Percentiles rank a stretch among this genome's conserved stretches.
phyloP scores from a whole-genome alignment of 495 filamentous ascomycete genomes.

The Choiromyces venosus region DNA sequence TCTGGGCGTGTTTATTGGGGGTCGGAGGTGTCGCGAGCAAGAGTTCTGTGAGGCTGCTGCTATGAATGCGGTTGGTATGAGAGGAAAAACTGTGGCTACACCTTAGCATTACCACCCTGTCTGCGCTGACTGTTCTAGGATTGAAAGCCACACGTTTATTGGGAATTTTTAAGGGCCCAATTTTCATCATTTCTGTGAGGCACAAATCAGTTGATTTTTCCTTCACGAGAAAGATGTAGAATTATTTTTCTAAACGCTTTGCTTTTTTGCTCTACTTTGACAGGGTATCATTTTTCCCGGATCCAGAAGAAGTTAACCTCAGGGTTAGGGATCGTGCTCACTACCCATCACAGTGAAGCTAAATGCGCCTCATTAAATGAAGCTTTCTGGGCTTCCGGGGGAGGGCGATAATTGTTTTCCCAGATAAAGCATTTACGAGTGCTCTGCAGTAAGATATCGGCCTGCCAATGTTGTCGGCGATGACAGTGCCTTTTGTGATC shows the following conservation, averaged over 20 bases:
- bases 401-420: neutral
- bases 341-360: neutral
- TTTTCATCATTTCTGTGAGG: neutral
- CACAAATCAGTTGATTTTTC: neutral
- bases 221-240: neutral
- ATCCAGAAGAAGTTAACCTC: neutral
- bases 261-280: neutral
- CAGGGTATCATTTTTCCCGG: neutral
- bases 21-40: constrained; percentile 8
- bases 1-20: constrained; percentile 6
- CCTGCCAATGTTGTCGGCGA: neutral
- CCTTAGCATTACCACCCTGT: neutral
- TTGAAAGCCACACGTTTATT: neutral
- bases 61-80: constrained; percentile 13
- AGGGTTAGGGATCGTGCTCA: neutral
- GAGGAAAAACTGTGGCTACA: neutral
- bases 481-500: too few species aligned
- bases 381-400: neutral
- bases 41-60: constrained; percentile 9
- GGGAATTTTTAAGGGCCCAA: neutral
- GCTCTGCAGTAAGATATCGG: neutral
- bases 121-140: neutral
- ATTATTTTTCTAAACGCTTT: neutral
- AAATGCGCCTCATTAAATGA: neutral
- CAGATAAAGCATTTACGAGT: neutral